Evolutionary conservation across 805 yeast genomes (phyloP), one percentile per base, ranked within the genome.

Genomic region (Priceomyces medius): DNA sequence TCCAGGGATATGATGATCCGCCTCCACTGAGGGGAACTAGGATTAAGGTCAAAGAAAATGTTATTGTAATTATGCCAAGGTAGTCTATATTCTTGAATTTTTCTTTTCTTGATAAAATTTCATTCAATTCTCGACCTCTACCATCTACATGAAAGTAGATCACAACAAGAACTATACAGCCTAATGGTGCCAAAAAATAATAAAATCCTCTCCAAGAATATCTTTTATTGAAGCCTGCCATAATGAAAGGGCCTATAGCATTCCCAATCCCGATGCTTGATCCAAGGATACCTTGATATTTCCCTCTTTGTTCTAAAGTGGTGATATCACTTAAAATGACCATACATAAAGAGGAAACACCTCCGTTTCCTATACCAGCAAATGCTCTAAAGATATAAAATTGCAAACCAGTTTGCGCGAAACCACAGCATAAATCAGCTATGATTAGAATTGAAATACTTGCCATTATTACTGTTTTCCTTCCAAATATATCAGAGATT

Each of bases 21-120:
- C 88, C 88, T 13, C 83, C 81, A 47, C 74, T 71, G 16, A 80
- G 55, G 2, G 83, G 82, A n/a, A 81, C 66, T 36, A 80, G 63
- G 12, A 81, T 50, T 3, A 80, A 55, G 0, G 79, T 74, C 20
- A 72, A 64, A 0, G 76, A 73, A 2, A 77, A 66, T 3, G 81
- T 63, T 13, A 34, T 35, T 10, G 76, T 58, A 20, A 74, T 47
- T 32, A 77, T 67, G 0, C 88, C 88, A 6, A 61, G 48, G 47
- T 71, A 76, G 56, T 81, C 88, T 32, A 79, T 71, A 26, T 66
- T 70, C 50, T 57, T 57, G 49, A 75, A 56, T 47, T 73, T 72
- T 28, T 63, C 66, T 51, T 54, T 51, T 35, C 62, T 55, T 17
- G 61, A 18, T 40, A 71, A 35, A 16, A 68, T 64, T 3, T 49